Evolutionary conservation across 2,329 filamentous ascomycete species (phyloP), one percentile per base, ranked within the genome.

Genomic region (Talaromyces pinophilus): DNA sequence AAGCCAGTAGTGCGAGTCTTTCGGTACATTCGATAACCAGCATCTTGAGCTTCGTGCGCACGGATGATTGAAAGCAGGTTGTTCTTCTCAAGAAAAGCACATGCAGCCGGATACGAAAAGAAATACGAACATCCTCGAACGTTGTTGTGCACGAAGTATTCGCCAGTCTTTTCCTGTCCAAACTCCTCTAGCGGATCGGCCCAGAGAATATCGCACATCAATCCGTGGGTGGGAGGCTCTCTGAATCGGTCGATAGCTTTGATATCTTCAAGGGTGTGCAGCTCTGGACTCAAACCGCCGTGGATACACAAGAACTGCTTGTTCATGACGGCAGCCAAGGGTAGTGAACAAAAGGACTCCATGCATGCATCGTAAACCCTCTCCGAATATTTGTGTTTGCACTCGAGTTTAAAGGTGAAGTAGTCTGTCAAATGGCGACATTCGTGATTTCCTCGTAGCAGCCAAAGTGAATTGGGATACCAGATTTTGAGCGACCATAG

Each of bases 161-260:
- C 95, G 70, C 92, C 94, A 0, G 93, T 96, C 84, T 98, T 99
- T 82, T 99, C 95, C 80, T 98, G 94, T 2, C 95, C 95, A 79
- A 99, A 99, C 77, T 99, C 95, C 78, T 99, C 95, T 38, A 99
- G 86, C 55, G 95, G 95, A 76, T 99, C 95, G 57, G 95, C 95
- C 95, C 95, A 99, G 30, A 99, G 90, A 69, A 99, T 97, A 77
- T 99, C 95, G 81, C 95, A 99, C 95, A 99, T 99, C 72, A 99
- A 84, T 60, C 95, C 95, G 76, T 98, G 94, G 2, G 95, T 99
- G 3, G 95, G 95, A 55, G 95, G 95, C 80, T 99, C 95, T 67
- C 93, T 88, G 87, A 99, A 99, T 67, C 95, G 93, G 79, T 99
- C 94, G 79, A 99, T 96, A 77, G 85, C 91, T 84, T 94, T 93